Evolutionary conservation across 2,329 filamentous ascomycete genomes (phyloP).

Genomic region (Alternaria sp.): DNA sequence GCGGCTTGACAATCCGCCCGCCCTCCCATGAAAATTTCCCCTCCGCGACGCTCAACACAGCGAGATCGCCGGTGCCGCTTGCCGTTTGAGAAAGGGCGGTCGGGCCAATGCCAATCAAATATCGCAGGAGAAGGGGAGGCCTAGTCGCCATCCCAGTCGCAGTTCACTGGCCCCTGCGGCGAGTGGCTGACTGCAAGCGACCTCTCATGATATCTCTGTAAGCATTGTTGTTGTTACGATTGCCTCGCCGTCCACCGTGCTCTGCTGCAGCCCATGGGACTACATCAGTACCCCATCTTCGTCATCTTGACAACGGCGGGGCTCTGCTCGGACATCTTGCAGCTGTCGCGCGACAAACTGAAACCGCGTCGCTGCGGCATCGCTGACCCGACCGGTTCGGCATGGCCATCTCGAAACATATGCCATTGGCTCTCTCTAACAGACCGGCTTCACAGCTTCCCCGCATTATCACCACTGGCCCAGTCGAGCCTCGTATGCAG

Average conservation of each 20-base stretch:
- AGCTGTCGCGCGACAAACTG: slow-evolving; percentile 7
- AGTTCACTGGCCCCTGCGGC: slow-evolving; percentile 26
- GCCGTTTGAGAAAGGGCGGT: slow-evolving; percentile 37
- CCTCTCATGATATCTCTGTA: slow-evolving; percentile 12
- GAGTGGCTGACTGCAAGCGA: slow-evolving; percentile 26
- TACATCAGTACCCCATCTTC: slow-evolving; percentile 10
- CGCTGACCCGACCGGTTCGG: slow-evolving; percentile 9
- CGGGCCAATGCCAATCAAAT: slow-evolving; percentile 30
- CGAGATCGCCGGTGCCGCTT: slow-evolving; percentile 33
- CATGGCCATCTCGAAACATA: slow-evolving; percentile 8
- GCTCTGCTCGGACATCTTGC: slow-evolving; percentile 3
- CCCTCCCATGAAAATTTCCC: slow-evolving; percentile 29
- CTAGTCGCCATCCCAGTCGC: slow-evolving; percentile 22
- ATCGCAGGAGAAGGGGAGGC: slow-evolving; percentile 3
- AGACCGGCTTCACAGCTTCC: slow-evolving; percentile 33
- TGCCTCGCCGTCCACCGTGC: slow-evolving; percentile 17
- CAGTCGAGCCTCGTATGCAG: slow-evolving; percentile 22
- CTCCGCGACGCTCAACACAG: slow-evolving; percentile 28
- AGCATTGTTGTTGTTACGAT: background rate
- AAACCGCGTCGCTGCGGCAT: slow-evolving; percentile 21
- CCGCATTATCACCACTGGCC: slow-evolving; percentile 37
- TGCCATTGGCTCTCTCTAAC: slow-evolving; percentile 25
- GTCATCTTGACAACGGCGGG: slow-evolving; percentile 3
- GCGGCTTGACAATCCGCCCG: slow-evolving; percentile 24
- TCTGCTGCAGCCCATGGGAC: slow-evolving; percentile 5